Conservation (phyloP, 371 early-diverging fungal genomes). For the Actinomortierella wolfii region DNA sequence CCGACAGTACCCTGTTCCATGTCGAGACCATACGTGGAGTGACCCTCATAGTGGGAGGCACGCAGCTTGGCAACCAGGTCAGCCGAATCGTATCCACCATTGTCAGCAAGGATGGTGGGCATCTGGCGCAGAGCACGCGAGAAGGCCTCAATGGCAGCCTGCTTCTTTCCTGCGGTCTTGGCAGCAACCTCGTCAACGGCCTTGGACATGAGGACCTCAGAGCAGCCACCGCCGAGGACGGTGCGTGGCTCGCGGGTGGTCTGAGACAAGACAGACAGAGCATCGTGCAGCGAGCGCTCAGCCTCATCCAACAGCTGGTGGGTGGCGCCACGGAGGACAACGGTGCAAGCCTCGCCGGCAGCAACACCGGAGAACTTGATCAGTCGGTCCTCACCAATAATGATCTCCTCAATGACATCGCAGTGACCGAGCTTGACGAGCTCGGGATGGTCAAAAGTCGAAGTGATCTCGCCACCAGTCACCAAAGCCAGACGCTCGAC, state of each 20-base stretch:
- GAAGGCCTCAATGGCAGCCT: conserved; percentile 97
- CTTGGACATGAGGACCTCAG: conserved; percentile 98
- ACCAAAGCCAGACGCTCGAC: conserved; percentile 98
- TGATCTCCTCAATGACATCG: conserved; percentile 95
- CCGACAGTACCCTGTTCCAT: conserved; percentile 85
- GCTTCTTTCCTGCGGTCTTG: conserved; percentile 92
- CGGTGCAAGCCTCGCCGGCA: conserved; percentile 97
- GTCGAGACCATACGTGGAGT: conserved; percentile 86
- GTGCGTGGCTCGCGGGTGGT: conserved; percentile 95
- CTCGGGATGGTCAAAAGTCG: conserved; percentile 99
- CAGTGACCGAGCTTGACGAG: conserved; percentile 95
- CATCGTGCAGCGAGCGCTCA: conserved; percentile 99
- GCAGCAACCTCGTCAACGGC: conserved; percentile 94
- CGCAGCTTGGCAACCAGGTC: conserved; percentile 92
- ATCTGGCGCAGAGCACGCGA: conserved; percentile 96
- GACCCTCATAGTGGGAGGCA: conserved; percentile 91
- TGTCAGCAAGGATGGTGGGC: conserved; percentile 98
- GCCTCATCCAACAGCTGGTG: conserved; percentile 99
- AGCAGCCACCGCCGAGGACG: conserved; percentile 97
- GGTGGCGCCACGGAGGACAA: conserved; percentile 98
- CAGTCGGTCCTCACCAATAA: conserved; percentile 96
- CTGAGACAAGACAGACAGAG: conserved; percentile 97
- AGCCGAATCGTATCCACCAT: conserved; percentile 97
- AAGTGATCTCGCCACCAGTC: conserved; percentile 97
- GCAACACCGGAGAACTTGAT: conserved; percentile 98